phyloP scores from a whole-genome alignment of 148 eudicot species.

The Camellia sinensis region DNA sequence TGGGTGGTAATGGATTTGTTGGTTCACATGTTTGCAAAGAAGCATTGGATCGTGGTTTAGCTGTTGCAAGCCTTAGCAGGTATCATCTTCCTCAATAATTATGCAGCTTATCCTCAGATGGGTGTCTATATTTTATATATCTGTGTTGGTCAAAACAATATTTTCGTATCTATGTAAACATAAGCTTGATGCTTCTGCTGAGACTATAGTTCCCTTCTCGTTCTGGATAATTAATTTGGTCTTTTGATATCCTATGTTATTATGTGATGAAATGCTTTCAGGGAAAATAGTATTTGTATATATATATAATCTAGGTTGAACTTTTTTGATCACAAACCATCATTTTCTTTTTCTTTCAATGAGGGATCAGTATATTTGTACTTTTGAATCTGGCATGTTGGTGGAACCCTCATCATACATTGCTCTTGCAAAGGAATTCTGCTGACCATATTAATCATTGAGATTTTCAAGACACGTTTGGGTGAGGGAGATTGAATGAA shows the following conservation, averaged over 20 bases:
- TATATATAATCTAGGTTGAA: too few species aligned
- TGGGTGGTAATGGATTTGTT: constrained; percentile 88
- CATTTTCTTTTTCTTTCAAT: not conserved
- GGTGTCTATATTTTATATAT: not conserved
- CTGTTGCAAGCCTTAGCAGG: constrained; percentile 87
- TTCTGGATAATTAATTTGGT: not conserved
- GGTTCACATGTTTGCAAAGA: constrained; percentile 82
- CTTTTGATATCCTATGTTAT: not conserved
- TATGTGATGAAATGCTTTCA: not conserved
- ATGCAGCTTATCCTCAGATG: not conserved
- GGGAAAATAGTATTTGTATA: not conserved
- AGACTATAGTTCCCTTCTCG: too few species aligned
- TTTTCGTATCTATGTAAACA: not conserved
- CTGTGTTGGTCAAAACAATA: too few species aligned
- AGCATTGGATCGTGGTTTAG: constrained; percentile 58
- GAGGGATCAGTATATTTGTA: not conserved
- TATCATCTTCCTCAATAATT: constrained; percentile 18
- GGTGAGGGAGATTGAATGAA: not conserved
- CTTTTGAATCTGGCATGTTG: too few species aligned
- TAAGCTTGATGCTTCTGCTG: not conserved
- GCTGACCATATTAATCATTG: not conserved
- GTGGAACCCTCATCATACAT: not conserved
- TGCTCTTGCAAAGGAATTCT: not conserved
- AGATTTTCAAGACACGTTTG: not conserved
- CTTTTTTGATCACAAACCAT: not conserved